Base-by-base conservation (phyloP, 345 rosid genomes). In the Salix exigua region DNA sequence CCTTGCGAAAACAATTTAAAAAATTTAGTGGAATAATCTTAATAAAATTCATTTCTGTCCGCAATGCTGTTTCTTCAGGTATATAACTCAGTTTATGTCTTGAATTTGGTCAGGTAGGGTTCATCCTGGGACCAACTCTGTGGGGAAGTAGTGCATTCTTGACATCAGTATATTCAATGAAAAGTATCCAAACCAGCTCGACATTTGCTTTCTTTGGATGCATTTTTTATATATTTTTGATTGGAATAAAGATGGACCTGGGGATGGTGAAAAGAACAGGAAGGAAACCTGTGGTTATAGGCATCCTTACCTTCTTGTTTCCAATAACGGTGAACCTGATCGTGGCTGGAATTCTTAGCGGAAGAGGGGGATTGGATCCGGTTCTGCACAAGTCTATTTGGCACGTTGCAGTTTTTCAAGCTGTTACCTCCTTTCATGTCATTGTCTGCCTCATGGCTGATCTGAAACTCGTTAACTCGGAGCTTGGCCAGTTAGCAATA, bases 181-280 rank as follows among this genome's bases (percentile, higher is more conserved):
- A 60, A 28, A 67, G 83, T 19, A 66, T 28, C 60, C 31, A 76
- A 10, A 18, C 66, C 35, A 60, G 30, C 17, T 51, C 69, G 70
- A 83, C 85, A n/a, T 61, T 76, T 25, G 77, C 85, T 14, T 55
- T 67, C 4, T 73, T 79, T 25, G 81, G 85, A 21, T 79, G 69
- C 55, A 18, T 77, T 73, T 31, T 83, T 6, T 71, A 42, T 44
- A 7, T 76, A 35, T 77, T 83, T 68, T 42, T 80, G 12, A 31
- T 77, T 28, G 81, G 81, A 50, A 70, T 62, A 8, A 77, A 81
- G 68, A 66, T 55, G 76, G 81, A 78, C 63, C 1, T 72, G 72
- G 38, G 76, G 11, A 63, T 78, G 76, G 42, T 78, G 16, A 78
- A 3, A 21, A 72, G 72, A 42, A 38, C 81, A 26, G 81, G 81